A percentile compares a stretch with the other conserved stretches of the same genome.
Conservation (phyloP, 345 rosid genomes). For the Hibiscus tridactylites region DNA sequence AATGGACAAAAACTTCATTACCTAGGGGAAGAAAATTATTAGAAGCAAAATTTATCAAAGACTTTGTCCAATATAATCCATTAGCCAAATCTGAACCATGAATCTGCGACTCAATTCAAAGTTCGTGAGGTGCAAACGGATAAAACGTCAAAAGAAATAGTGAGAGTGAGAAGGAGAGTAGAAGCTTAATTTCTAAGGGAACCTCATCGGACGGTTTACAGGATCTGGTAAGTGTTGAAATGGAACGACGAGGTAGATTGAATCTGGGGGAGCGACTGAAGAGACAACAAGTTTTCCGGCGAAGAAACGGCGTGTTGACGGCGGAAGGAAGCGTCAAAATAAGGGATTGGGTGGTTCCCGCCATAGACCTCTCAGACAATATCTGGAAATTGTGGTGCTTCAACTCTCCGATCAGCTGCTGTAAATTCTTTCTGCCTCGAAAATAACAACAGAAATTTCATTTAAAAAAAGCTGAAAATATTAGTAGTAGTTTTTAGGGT, state of each 20-base stretch:
- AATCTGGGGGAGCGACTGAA: slow-evolving; percentile 19
- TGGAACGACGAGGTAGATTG: slow-evolving; percentile 11
- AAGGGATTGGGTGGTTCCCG: slow-evolving; percentile 7
- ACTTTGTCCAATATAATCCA: slow-evolving; percentile 32
- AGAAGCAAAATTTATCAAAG: slow-evolving; percentile 35
- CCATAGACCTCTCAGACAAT: slow-evolving; percentile 1
- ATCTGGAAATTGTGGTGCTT: not conserved
- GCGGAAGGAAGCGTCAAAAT: not conserved
- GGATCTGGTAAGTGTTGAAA: slow-evolving; percentile 33
- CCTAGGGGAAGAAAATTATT: slow-evolving; percentile 78
- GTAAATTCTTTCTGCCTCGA: not conserved
- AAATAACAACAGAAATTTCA: not conserved
- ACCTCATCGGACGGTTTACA: slow-evolving; percentile 41
- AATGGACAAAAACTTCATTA: slow-evolving; percentile 23
- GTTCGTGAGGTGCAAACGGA: not conserved
- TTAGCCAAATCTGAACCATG: slow-evolving; percentile 22
- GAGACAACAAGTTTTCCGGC: slow-evolving; percentile 7
- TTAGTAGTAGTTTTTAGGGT: too few species aligned
- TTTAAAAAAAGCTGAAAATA: too few species aligned
- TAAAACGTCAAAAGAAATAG: not conserved
- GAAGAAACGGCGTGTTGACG: not conserved
- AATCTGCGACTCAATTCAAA: slow-evolving; percentile 22
- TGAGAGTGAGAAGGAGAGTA: not conserved
- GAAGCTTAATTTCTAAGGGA: not conserved
- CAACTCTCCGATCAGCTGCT: not conserved